These are phyloP conservation scores for Tremellales sp. DNA, from an alignment of 1,284 basidiomycete genomes.

Conservation along the genomic window DNA sequence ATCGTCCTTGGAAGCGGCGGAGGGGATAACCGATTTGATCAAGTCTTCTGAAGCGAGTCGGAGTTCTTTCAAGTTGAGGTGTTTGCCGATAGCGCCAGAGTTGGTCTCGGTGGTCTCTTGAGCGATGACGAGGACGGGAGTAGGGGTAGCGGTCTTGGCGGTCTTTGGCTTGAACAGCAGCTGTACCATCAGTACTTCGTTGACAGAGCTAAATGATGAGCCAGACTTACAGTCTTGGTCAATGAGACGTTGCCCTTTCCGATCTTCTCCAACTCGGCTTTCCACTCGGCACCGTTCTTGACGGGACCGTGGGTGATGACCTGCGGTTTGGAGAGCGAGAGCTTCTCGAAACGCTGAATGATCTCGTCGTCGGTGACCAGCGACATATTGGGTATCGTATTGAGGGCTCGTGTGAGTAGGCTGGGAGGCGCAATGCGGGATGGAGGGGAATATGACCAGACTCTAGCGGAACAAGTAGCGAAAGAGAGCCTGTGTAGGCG, in stretches of 20 bases:
- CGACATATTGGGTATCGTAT: constrained; percentile 54
- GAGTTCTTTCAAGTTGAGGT: constrained; percentile 83
- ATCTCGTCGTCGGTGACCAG: constrained; percentile 72
- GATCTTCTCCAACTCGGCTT: constrained; percentile 39
- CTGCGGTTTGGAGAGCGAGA: constrained; percentile 37
- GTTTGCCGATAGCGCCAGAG: constrained; percentile 70
- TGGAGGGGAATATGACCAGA: background rate
- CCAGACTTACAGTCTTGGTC: constrained; percentile 42
- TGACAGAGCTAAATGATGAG: background rate
- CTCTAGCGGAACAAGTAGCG: background rate
- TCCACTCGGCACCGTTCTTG: constrained; percentile 42
- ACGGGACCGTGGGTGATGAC: constrained; percentile 43
- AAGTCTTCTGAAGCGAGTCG: constrained; percentile 84
- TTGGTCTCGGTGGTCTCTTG: constrained; percentile 73
- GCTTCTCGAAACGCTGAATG: constrained; percentile 33
- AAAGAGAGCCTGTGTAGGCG: background rate
- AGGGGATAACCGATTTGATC: constrained; percentile 72
- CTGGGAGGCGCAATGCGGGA: background rate
- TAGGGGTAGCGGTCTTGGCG: constrained; percentile 75
- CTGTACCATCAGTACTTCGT: constrained; percentile 17
- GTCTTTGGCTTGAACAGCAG: constrained; percentile 56
- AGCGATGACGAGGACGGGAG: constrained; percentile 83
- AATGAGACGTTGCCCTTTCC: constrained; percentile 29
- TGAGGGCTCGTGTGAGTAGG: constrained; percentile 2
- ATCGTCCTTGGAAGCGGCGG: constrained; percentile 70